Evolutionary conservation across 257 asterid species (phyloP).

Genomic region (Solanum rostratum): DNA sequence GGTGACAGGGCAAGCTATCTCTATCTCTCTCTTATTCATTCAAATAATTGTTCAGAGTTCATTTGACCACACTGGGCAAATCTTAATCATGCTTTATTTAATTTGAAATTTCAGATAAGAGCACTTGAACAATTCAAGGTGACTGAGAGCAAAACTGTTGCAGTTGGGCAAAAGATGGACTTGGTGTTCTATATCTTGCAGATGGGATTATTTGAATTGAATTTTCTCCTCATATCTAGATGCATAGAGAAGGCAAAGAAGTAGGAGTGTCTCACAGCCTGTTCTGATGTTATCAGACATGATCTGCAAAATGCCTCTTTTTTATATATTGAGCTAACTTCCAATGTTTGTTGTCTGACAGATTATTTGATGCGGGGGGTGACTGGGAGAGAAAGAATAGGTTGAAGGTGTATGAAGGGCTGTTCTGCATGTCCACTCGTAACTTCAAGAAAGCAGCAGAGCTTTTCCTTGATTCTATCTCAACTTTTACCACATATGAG

Average conservation of each 20-base stretch:
- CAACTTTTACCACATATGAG: slow-evolving; percentile 97
- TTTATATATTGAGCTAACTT: not conserved
- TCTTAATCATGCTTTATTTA: not conserved
- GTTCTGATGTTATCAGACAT: not conserved
- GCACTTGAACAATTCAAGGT: slow-evolving; percentile 90
- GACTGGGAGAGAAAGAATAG: slow-evolving; percentile 98
- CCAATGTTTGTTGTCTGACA: slow-evolving; percentile 16
- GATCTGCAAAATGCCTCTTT: not conserved
- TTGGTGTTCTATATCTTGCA: slow-evolving; percentile 70
- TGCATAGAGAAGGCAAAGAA: slow-evolving; percentile 95
- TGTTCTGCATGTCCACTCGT: slow-evolving; percentile 93
- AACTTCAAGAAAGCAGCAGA: slow-evolving; percentile 85
- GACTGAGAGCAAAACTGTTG: slow-evolving; percentile 93
- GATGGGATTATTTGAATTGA: slow-evolving; percentile 86
- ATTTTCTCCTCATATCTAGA: slow-evolving; percentile 82
- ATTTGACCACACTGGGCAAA: not conserved
- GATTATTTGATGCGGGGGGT: slow-evolving; percentile 96
- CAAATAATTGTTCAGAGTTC: not conserved
- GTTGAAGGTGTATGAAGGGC: slow-evolving; percentile 88
- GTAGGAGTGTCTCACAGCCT: slow-evolving; percentile 3
- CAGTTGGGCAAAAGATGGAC: slow-evolving; percentile 99
- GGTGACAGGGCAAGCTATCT: slow-evolving; percentile 52
- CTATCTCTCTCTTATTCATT: not conserved
- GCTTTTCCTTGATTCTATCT: slow-evolving; percentile 91
- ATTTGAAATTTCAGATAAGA: slow-evolving; percentile 52